Percentiles rank a stretch among this genome's conserved stretches.
Evolutionary conservation across 2,329 filamentous ascomycete species (phyloP).

Genomic region (Aulographum hederae): DNA sequence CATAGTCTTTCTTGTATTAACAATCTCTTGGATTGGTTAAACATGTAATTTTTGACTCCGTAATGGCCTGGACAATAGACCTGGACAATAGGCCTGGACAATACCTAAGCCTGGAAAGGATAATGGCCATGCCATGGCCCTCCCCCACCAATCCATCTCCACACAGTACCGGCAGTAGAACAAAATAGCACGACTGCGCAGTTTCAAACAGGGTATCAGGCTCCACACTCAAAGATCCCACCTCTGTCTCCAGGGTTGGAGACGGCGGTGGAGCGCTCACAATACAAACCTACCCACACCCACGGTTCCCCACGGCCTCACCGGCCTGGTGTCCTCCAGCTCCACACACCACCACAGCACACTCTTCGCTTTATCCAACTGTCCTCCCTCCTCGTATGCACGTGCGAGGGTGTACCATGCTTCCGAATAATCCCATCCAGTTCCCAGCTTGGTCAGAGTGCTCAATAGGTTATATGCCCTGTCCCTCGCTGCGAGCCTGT

Average conservation of each 20-base stretch:
- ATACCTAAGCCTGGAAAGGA: too few species aligned
- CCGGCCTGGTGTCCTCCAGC: conserved; percentile 66
- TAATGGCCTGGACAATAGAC: too few species aligned
- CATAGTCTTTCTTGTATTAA: too few species aligned
- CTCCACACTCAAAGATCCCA: neutral
- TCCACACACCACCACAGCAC: conserved; percentile 97
- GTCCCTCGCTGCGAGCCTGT: conserved; percentile 77
- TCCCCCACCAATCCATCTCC: too few species aligned
- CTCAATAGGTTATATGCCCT: conserved; percentile 72
- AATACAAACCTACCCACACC: conserved; percentile 49
- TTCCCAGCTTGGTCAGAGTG: conserved; percentile 66
- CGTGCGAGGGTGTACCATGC: conserved; percentile 82
- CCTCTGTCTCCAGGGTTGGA: neutral
- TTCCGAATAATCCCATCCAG: conserved; percentile 79
- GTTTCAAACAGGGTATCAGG: neutral
- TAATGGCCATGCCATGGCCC: too few species aligned
- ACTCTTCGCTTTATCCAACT: conserved; percentile 74
- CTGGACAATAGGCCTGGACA: too few species aligned
- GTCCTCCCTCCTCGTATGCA: conserved; percentile 73
- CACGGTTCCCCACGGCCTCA: conserved; percentile 61
- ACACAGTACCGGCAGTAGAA: too few species aligned
- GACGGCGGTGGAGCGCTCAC: conserved; percentile 12
- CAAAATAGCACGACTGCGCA: neutral
- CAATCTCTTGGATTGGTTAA: too few species aligned
- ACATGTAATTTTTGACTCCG: too few species aligned